These are phyloP conservation scores for Chamaenerion angustifolium DNA, from an alignment of 345 rosid genomes.

Conservation along the genomic window DNA sequence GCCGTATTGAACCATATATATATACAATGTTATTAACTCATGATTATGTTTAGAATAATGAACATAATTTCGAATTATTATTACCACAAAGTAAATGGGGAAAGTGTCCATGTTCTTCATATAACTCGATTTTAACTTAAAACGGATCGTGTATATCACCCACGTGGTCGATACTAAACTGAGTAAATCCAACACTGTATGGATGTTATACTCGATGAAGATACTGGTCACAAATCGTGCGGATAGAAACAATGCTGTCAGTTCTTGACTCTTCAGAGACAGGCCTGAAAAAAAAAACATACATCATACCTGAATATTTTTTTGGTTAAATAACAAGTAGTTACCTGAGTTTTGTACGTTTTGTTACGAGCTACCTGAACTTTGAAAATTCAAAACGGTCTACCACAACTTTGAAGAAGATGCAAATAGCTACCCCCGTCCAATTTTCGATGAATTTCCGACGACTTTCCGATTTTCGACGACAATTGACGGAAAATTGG, in stretches of 20 bases:
- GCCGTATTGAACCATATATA: not conserved
- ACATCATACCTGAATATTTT: no score
- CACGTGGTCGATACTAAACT: conserved; percentile 45
- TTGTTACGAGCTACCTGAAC: no score
- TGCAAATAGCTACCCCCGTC: no score
- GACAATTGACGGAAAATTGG: no score
- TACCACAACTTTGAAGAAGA: no score
- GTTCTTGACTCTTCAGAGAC: conserved; percentile 61
- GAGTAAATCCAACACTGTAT: conserved; percentile 49
- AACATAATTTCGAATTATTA: not conserved
- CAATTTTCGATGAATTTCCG: no score
- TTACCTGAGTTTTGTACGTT: no score
- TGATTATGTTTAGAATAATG: not conserved
- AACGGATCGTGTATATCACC: conserved; percentile 62
- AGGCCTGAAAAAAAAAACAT: conserved; percentile 31
- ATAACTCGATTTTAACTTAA: conserved; percentile 59
- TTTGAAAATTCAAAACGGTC: no score
- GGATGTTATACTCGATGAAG: conserved; percentile 37
- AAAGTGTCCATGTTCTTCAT: conserved; percentile 47
- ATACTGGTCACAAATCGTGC: conserved; percentile 38
- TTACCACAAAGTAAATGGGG: conserved; percentile 44
- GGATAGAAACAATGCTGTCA: conserved; percentile 52
- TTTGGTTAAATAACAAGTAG: no score
- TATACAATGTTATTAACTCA: not conserved
- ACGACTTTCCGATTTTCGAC: no score